Conservation (phyloP, 2,329 filamentous ascomycete species). For the Fusarium agapanthi region DNA sequence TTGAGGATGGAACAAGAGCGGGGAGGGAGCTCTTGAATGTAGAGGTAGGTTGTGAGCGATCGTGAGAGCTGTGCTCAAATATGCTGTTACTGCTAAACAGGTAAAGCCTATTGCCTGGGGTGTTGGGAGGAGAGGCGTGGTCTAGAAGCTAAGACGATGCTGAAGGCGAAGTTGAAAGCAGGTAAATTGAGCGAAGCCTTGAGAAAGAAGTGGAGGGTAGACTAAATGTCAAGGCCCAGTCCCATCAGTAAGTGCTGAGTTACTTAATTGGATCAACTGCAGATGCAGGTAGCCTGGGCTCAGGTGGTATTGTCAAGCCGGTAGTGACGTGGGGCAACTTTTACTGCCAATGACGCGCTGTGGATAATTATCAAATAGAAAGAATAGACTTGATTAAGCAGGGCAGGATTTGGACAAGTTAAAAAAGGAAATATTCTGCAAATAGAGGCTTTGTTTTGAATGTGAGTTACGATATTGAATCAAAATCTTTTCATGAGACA, state of each 20-base stretch:
- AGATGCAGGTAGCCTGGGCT: neutral
- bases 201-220: neutral
- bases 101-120: neutral
- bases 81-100: neutral
- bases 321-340: conserved; percentile 35
- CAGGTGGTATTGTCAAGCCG: conserved; percentile 6
- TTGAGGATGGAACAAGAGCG: conserved; percentile 2
- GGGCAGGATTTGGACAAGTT: neutral
- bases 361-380: conserved; percentile 8
- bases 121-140: neutral
- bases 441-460: neutral
- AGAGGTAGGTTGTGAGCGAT: neutral
- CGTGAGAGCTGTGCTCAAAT: neutral
- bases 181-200: conserved; percentile 12
- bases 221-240: neutral
- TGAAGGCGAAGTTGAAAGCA: conserved; percentile 20
- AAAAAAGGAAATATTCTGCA: neutral
- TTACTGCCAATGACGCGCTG: conserved; percentile 30
- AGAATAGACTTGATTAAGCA: neutral
- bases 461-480: neutral
- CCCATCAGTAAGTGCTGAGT: neutral
- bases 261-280: conserved; percentile 2
- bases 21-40: conserved; percentile 1
- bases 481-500: neutral
- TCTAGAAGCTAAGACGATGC: neutral